Evolutionary conservation across 768 basidiomycete genomes (phyloP).

Genomic region (Suillus americanus): DNA sequence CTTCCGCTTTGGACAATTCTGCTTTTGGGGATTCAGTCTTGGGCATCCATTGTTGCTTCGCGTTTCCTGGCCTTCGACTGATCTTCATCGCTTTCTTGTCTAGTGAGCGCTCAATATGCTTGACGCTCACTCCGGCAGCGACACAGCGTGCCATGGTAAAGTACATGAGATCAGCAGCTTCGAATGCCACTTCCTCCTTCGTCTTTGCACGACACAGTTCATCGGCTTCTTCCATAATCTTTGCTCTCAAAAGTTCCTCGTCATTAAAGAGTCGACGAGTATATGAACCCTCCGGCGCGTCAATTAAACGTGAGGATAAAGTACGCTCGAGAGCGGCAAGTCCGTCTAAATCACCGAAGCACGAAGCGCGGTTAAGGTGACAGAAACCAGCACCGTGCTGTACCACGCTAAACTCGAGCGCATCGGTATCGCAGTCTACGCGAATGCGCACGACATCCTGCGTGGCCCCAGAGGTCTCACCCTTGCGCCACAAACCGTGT

Average conservation of each 20-base stretch:
- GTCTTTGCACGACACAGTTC: constrained; percentile 86
- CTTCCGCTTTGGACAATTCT: constrained; percentile 10
- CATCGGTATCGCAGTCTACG: constrained; percentile 90
- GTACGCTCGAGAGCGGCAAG: constrained; percentile 79
- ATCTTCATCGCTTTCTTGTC: constrained; percentile 86
- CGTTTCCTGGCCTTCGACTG: constrained; percentile 85
- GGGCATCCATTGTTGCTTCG: constrained; percentile 76
- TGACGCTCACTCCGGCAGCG: constrained; percentile 75
- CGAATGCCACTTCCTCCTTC: constrained; percentile 85
- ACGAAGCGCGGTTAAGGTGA: constrained; percentile 83
- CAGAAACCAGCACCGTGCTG: constrained; percentile 94
- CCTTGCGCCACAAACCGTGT: constrained; percentile 95
- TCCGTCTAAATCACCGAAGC: constrained; percentile 85
- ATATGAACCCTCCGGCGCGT: constrained; percentile 90
- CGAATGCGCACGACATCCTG: constrained; percentile 84
- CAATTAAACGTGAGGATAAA: constrained; percentile 64
- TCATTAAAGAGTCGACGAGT: constrained; percentile 86
- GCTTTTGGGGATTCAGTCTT: constrained; percentile 17
- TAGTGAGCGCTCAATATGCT: constrained; percentile 81
- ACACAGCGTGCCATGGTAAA: constrained; percentile 87
- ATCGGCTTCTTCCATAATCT: constrained; percentile 98
- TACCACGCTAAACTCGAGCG: constrained; percentile 86
- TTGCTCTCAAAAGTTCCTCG: constrained; percentile 76
- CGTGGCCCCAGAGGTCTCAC: constrained; percentile 92
- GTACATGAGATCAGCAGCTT: constrained; percentile 94